Percentiles rank a stretch among this genome's conserved stretches.
Conservation (phyloP, 2,329 filamentous ascomycete genomes). For the Cercospora zeae-maydis region DNA sequence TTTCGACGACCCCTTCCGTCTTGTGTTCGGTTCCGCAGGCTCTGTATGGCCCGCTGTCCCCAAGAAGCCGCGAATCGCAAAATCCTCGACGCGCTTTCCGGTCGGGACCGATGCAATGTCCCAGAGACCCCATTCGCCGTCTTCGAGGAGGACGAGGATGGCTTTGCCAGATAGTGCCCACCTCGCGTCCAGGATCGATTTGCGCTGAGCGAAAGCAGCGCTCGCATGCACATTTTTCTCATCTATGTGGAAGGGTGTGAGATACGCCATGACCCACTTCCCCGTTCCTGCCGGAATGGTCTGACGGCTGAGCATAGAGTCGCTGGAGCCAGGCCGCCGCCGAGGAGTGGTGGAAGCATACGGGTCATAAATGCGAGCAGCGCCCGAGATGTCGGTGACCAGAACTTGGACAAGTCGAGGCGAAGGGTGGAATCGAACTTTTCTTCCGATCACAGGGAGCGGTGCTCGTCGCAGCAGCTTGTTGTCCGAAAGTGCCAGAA, state of each 20-base stretch:
- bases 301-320: constrained; percentile 17
- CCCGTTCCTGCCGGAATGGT: constrained; percentile 15
- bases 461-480: constrained; percentile 14
- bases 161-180: constrained; percentile 48
- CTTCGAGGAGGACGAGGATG: constrained; percentile 47
- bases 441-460: constrained; percentile 19
- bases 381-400: constrained; percentile 53
- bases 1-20: constrained; percentile 35
- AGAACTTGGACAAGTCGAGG: constrained; percentile 43
- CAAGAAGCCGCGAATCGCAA: constrained; percentile 33
- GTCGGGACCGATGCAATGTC: constrained; percentile 33
- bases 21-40: constrained; percentile 28
- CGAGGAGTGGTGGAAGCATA: constrained; percentile 36
- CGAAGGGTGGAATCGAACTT: constrained; percentile 30
- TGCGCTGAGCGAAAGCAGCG: constrained; percentile 40
- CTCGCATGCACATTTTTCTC: constrained; percentile 21
- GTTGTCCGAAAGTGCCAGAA: constrained; percentile 16
- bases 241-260: constrained; percentile 26
- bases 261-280: constrained; percentile 32
- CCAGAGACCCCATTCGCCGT: constrained; percentile 55
- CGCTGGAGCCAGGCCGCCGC: constrained; percentile 28
- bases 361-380: constrained; percentile 56
- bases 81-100: constrained; percentile 27
- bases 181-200: constrained; percentile 47
- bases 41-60: constrained; percentile 26